Conservation (phyloP, 2,329 filamentous ascomycete species). For the Botryotinia globosa region DNA sequence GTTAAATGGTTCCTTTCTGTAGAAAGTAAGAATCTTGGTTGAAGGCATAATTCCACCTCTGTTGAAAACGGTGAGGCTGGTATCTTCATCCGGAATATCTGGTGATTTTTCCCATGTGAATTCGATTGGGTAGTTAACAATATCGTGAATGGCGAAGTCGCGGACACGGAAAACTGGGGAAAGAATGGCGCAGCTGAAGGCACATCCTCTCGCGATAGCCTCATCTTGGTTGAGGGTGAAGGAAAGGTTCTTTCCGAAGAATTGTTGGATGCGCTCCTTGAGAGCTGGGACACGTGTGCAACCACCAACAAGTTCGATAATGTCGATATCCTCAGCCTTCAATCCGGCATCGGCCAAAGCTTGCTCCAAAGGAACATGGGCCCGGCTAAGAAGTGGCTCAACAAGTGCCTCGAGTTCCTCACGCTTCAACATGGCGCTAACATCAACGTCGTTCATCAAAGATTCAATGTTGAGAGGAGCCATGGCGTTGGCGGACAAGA, state of each 20-base stretch:
- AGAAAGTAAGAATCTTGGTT: slow-evolving; percentile 99
- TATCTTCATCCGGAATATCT: slow-evolving; percentile 98
- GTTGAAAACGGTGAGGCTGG: slow-evolving; percentile 94
- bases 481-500: slow-evolving; percentile 89
- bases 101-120: slow-evolving; percentile 98
- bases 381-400: slow-evolving; percentile 74
- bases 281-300: slow-evolving; percentile 90
- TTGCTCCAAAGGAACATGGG: slow-evolving; percentile 76
- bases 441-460: slow-evolving; percentile 96
- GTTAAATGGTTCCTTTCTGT: slow-evolving; percentile 96
- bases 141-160: slow-evolving; percentile 96
- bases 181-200: slow-evolving; percentile 95
- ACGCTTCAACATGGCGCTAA: slow-evolving; percentile 82
- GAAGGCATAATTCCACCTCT: slow-evolving; percentile 95
- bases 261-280: slow-evolving; percentile 84
- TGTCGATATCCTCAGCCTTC: slow-evolving; percentile 86
- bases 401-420: slow-evolving; percentile 92
- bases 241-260: slow-evolving; percentile 89
- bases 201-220: slow-evolving; percentile 90
- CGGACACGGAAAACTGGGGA: slow-evolving; percentile 98
- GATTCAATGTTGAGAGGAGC: slow-evolving; percentile 96
- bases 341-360: slow-evolving; percentile 92
- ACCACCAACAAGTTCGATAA: slow-evolving; percentile 89
- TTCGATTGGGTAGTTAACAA: slow-evolving; percentile 96
- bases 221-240: slow-evolving; percentile 99